These are phyloP conservation scores for Fusarium algeriense DNA, from an alignment of 2,329 filamentous ascomycete genomes.

Conservation along the genomic window DNA sequence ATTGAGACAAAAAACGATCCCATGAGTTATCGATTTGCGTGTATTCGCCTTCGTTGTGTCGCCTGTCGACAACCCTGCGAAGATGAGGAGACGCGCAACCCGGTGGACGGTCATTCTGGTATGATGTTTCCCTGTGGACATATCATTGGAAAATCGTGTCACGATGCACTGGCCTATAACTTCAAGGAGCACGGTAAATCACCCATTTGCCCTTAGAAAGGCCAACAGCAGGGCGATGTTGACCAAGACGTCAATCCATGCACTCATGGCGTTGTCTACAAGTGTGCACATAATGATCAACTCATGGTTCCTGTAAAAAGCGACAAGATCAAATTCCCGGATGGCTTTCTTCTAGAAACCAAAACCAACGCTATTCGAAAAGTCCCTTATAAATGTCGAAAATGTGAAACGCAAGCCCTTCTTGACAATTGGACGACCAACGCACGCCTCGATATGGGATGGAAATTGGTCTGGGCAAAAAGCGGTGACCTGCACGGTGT, in stretches of 20 bases:
- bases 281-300: slow-evolving; percentile 20
- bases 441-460: background rate
- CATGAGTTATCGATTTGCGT: slow-evolving; percentile 8
- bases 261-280: slow-evolving; percentile 30
- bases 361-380: background rate
- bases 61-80: slow-evolving; percentile 33
- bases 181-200: background rate
- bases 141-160: slow-evolving; percentile 37
- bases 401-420: slow-evolving; percentile 13
- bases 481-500: slow-evolving; percentile 8
- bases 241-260: slow-evolving; percentile 15
- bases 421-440: slow-evolving; percentile 28
- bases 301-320: background rate
- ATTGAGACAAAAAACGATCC: background rate
- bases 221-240: slow-evolving; percentile 18
- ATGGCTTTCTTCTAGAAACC: background rate
- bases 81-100: background rate
- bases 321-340: background rate
- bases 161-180: background rate
- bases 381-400: slow-evolving; percentile 22
- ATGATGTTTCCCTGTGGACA: slow-evolving; percentile 40
- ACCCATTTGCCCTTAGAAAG: slow-evolving; percentile 35
- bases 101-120: background rate
- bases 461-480: slow-evolving; percentile 1
- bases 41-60: slow-evolving; percentile 35